A percentile compares a stretch with the other conserved stretches of the same genome.
Conservation (phyloP, 108 stramenopile genomes). For the Chaetoceros muelleri region DNA sequence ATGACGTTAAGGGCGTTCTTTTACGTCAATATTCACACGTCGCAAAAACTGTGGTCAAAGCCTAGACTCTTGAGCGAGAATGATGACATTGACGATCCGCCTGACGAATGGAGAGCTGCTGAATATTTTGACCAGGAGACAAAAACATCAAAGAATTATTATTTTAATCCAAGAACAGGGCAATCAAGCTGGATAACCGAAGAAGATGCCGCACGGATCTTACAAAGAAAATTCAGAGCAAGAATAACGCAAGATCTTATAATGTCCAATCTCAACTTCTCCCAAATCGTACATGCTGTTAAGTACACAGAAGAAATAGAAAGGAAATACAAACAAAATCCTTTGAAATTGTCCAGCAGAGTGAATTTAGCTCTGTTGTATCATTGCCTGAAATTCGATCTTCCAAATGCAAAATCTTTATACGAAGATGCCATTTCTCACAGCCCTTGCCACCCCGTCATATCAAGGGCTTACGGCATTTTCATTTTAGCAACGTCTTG, state of each 20-base stretch:
- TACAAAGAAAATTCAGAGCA: constrained; percentile 32
- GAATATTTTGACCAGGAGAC: constrained; percentile 9
- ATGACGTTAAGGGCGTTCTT: constrained; percentile 19
- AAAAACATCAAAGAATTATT: constrained; percentile 2
- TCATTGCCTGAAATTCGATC: constrained; percentile 32
- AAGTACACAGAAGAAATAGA: constrained; percentile 29
- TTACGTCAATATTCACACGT: constrained; percentile 31
- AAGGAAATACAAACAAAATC: constrained; percentile 30
- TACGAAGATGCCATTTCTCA: constrained; percentile 31
- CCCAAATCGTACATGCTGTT: constrained; percentile 29
- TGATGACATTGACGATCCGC: constrained; percentile 26
- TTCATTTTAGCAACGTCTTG: constrained; percentile 22
- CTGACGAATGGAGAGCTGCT: constrained; percentile 35
- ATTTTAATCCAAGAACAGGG: constrained; percentile 20
- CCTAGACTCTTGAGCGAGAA: constrained; percentile 26
- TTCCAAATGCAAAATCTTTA: constrained; percentile 23
- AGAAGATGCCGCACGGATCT: constrained; percentile 31
- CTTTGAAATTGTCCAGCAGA: constrained; percentile 37
- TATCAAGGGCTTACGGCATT: constrained; percentile 36
- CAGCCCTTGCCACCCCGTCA: constrained; percentile 40
- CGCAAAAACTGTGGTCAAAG: constrained; percentile 25
- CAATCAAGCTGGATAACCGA: constrained; percentile 42
- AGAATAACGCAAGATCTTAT: no score
- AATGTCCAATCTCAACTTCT: constrained; percentile 23
- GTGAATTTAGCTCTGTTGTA: constrained; percentile 39